Evolutionary conservation across 352 stramenopile species (phyloP).

Genomic region (Phytophthora europaea): DNA sequence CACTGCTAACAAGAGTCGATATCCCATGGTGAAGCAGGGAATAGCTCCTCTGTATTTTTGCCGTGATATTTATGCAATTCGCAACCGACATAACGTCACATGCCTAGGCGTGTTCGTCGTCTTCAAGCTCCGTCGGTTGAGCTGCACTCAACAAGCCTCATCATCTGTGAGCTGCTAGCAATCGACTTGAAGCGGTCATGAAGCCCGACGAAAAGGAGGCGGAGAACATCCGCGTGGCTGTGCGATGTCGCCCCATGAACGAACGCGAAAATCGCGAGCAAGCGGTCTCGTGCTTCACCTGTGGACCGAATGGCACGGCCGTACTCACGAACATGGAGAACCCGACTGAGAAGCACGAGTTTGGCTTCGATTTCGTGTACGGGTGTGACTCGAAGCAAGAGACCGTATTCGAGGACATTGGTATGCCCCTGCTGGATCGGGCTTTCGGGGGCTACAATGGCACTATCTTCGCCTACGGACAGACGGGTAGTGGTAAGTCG

Average conservation of each 20-base stretch:
- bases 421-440: slow-evolving; percentile 77
- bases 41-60: slow-evolving; percentile 35
- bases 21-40: neutral
- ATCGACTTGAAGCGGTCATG: slow-evolving; percentile 58
- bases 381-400: slow-evolving; percentile 79
- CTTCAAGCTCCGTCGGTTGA: slow-evolving; percentile 6
- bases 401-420: slow-evolving; percentile 84
- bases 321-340: slow-evolving; percentile 90
- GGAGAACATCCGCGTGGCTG: slow-evolving; percentile 93
- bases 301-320: slow-evolving; percentile 69
- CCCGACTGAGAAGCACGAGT: slow-evolving; percentile 81
- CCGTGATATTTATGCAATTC: slow-evolving; percentile 20
- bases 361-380: slow-evolving; percentile 93
- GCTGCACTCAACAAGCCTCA: neutral
- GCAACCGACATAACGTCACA: slow-evolving; percentile 33
- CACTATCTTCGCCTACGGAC: slow-evolving; percentile 92
- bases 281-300: slow-evolving; percentile 76
- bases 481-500: slow-evolving; percentile 90
- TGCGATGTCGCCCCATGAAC: slow-evolving; percentile 94
- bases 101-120: slow-evolving; percentile 6
- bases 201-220: slow-evolving; percentile 84
- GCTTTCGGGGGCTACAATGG: slow-evolving; percentile 91
- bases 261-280: slow-evolving; percentile 87
- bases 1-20: neutral
- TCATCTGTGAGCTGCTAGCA: neutral